Base-by-base conservation (phyloP, 2,329 filamentous ascomycete genomes). In the Nemania sp. region DNA sequence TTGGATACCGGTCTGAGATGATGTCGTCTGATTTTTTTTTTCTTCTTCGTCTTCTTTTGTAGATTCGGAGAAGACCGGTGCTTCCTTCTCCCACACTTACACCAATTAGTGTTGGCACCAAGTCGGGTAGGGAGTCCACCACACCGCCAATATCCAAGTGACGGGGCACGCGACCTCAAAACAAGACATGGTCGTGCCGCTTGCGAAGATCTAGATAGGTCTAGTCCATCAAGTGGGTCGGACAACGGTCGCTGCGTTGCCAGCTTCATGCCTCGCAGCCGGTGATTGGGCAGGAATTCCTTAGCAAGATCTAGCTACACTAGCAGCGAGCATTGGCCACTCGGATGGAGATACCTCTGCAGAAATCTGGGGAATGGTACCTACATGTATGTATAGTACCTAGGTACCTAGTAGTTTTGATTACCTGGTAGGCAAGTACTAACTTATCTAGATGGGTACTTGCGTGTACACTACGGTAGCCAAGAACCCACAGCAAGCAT, bases 1-100 rank as follows among this genome's bases (percentile, higher is more conserved):
- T 52, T 32, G 18, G 18, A 48, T 46, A 51, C 51, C 12, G 51
- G n/a, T n/a, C n/a, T n/a, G 54, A 57, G 51, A 57, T n/a, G 17
- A 20, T 17, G 11, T 57, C 46, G 25, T 25, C 45, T 47, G 45
- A 47, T 47, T n/a, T 47, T 2, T 29, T 29, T 29, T 29, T 29
- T 29, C 7, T 29, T n/a, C n/a, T n/a, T n/a, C n/a, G n/a, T n/a
- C n/a, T n/a, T n/a, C n/a, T n/a, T n/a, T n/a, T n/a, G n/a, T n/a
- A n/a, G n/a, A n/a, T n/a, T n/a, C n/a, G n/a, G n/a, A n/a, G n/a
- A n/a, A n/a, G n/a, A n/a, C n/a, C n/a, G n/a, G n/a, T n/a, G n/a
- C n/a, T n/a, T n/a, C n/a, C n/a, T n/a, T n/a, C n/a, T n/a, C n/a
- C n/a, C n/a, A n/a, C n/a, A n/a, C n/a, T n/a, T n/a, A n/a, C n/a